phyloP scores from a whole-genome alignment of 495 filamentous ascomycete genomes.

The Saxispiralis lemnorum region DNA sequence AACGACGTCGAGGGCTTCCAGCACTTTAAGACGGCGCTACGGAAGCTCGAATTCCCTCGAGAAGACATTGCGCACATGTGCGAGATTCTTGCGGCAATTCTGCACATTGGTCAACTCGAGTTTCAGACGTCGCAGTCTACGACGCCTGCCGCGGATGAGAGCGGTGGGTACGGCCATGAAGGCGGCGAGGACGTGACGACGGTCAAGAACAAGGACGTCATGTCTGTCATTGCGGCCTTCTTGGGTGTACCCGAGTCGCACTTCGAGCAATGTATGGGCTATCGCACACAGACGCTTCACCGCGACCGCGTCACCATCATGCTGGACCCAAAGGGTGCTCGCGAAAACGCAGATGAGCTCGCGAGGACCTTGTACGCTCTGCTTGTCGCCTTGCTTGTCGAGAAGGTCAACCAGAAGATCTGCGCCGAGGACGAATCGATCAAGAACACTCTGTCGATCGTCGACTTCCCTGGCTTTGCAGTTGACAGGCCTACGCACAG shows the following conservation, averaged over 20 bases:
- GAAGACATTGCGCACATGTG: constrained; percentile 92
- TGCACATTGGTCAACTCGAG: constrained; percentile 90
- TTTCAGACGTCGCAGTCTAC: constrained; percentile 69
- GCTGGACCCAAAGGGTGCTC: constrained; percentile 80
- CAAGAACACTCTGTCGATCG: constrained; percentile 78
- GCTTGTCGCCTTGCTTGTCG: constrained; percentile 79
- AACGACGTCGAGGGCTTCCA: constrained; percentile 92
- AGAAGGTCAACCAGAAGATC: constrained; percentile 74
- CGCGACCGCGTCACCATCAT: constrained; percentile 92
- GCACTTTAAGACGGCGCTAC: constrained; percentile 86
- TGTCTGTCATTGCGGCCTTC: constrained; percentile 77
- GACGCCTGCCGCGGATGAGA: constrained; percentile 64
- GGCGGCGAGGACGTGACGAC: constrained; percentile 69
- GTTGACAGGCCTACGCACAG: constrained; percentile 68
- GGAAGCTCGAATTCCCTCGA: constrained; percentile 84
- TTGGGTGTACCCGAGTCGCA: constrained; percentile 63
- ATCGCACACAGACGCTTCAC: constrained; percentile 88
- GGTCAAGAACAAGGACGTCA: constrained; percentile 83
- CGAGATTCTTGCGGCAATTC: constrained; percentile 74
- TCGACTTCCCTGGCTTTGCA: constrained; percentile 92
- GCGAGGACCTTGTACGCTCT: constrained; percentile 91
- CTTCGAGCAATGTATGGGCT: constrained; percentile 73
- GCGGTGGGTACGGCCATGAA: constrained; percentile 89
- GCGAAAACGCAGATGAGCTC: constrained; percentile 81
- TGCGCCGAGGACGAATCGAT: constrained; percentile 80